Conservation (phyloP, 2,329 filamentous ascomycete species). For the Cercospora brassicicola region DNA sequence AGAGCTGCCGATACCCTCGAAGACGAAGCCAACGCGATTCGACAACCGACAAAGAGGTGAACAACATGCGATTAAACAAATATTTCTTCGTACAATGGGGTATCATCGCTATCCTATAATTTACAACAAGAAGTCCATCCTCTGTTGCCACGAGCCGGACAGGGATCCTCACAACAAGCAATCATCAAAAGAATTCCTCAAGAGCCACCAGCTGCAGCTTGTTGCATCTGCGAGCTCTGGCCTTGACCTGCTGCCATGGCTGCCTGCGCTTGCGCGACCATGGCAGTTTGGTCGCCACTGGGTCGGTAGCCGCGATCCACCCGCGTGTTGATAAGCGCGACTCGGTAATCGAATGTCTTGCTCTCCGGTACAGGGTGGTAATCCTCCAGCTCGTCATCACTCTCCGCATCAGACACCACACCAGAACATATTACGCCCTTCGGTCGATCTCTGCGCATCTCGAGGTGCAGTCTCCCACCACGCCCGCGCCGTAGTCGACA, state of each 20-base stretch:
- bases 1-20: conserved; percentile 27
- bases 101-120: conserved; percentile 32
- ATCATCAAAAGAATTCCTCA: conserved; percentile 1
- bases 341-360: conserved; percentile 70
- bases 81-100: conserved; percentile 24
- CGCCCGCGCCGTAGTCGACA: conserved; percentile 84
- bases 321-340: conserved; percentile 42
- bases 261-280: conserved; percentile 22
- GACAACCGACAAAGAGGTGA: conserved; percentile 27
- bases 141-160: background rate
- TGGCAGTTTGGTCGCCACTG: conserved; percentile 29
- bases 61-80: conserved; percentile 6
- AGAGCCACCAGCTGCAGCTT: conserved; percentile 5
- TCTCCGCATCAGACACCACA: conserved; percentile 74
- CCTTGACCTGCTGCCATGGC: conserved; percentile 18
- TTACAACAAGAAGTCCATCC: conserved; percentile 10
- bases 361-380: conserved; percentile 33
- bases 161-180: background rate
- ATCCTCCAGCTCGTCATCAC: conserved; percentile 64
- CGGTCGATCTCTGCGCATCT: conserved; percentile 50
- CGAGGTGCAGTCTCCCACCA: conserved; percentile 81
- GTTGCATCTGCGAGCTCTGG: conserved; percentile 4
- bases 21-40: conserved; percentile 26
- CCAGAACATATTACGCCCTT: conserved; percentile 31
- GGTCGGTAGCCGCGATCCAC: conserved; percentile 46